Conservation (phyloP, 805 yeast genomes). For the Kluyveromyces dobzhanskii region DNA sequence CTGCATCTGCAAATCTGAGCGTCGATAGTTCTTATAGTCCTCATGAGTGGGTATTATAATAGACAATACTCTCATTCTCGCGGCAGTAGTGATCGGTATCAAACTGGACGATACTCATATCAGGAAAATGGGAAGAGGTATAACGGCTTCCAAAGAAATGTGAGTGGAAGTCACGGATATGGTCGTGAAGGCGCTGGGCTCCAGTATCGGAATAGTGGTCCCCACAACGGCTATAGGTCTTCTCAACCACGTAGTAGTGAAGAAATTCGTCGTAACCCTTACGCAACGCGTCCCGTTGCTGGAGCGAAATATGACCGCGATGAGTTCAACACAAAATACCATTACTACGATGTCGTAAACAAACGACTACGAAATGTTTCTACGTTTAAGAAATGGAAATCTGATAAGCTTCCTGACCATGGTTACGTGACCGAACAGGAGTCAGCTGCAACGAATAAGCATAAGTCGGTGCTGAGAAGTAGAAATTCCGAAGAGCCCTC, state of each 20-base stretch:
- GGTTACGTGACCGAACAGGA: slow-evolving; percentile 22
- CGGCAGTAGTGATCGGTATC: not conserved
- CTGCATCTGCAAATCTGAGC: too few species aligned
- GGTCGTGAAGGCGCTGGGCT: not conserved
- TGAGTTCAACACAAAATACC: slow-evolving; percentile 19
- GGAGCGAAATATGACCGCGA: slow-evolving; percentile 14
- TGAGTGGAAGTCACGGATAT: not conserved
- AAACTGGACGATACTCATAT: not conserved
- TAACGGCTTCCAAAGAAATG: not conserved
- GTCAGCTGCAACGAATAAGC: slow-evolving; percentile 7
- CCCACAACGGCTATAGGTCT: too few species aligned
- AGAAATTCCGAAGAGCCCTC: slow-evolving; percentile 14
- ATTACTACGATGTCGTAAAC: slow-evolving; percentile 23
- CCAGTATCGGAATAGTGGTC: not conserved
- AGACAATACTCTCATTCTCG: not conserved
- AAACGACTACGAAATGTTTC: slow-evolving; percentile 15
- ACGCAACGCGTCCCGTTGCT: not conserved
- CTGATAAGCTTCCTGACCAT: slow-evolving; percentile 15
- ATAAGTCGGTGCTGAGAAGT: slow-evolving; percentile 12
- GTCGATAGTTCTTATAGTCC: not conserved
- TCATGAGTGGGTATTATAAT: slow-evolving; percentile 1
- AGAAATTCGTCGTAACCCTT: not conserved
- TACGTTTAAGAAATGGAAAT: slow-evolving; percentile 21
- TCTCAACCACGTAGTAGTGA: too few species aligned
- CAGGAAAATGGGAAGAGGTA: not conserved